phyloP scores from a whole-genome alignment of 2,329 filamentous ascomycete species.

The Pestalotiopsis sp. region DNA sequence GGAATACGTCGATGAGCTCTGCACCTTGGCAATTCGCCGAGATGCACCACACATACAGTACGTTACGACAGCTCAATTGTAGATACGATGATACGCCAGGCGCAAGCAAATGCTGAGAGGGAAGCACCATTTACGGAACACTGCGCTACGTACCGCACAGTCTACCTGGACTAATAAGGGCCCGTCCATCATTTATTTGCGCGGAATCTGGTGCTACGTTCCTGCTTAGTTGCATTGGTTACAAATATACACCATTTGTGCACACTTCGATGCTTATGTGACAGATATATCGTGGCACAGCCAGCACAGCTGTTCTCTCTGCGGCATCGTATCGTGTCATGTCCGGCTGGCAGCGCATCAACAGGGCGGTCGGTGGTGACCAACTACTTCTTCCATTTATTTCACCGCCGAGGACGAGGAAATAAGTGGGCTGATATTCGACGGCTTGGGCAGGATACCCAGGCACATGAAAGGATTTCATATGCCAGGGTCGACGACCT shows the following conservation, averaged over 20 bases:
- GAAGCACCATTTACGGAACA: background rate
- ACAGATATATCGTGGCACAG: background rate
- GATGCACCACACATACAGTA: background rate
- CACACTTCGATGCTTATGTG: background rate
- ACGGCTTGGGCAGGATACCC: constrained; percentile 7
- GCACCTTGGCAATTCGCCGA: background rate
- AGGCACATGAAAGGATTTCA: constrained; percentile 7
- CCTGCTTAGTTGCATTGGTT: background rate
- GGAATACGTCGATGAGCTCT: background rate
- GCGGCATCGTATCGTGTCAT: background rate
- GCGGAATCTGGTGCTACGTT: background rate
- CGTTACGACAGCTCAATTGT: background rate
- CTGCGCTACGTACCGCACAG: background rate
- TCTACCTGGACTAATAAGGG: background rate
- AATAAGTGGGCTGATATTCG: constrained; percentile 7
- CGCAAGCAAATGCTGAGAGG: background rate
- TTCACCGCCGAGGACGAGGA: background rate
- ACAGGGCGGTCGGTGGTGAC: background rate
- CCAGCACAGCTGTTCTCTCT: background rate
- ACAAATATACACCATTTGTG: background rate
- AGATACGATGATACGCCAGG: background rate
- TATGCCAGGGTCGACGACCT: constrained; percentile 6
- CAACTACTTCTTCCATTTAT: background rate
- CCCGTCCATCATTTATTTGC: background rate
- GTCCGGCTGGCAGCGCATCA: background rate